phyloP scores from a whole-genome alignment of 169 alveolate genomes.

The Cryptosporidium muris region DNA sequence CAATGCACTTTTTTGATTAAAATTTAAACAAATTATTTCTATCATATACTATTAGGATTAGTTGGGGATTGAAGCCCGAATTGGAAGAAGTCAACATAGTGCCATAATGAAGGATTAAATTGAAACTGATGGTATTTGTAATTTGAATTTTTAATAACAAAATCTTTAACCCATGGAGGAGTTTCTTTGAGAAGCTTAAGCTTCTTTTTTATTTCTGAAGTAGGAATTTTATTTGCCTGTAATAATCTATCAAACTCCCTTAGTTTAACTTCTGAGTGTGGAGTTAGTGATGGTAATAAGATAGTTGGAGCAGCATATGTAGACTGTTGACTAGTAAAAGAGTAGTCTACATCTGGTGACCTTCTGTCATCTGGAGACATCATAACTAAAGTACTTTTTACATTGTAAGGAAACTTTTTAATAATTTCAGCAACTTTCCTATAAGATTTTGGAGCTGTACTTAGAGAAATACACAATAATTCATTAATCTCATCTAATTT shows the following conservation, averaged over 20 bases:
- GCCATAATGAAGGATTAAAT: conserved; percentile 3
- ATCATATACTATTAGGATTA: conserved; percentile 10
- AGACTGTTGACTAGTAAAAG: conserved; percentile 14
- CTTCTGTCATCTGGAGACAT: conserved; percentile 20
- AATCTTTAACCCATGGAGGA: conserved; percentile 58
- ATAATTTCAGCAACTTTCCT: conserved; percentile 20
- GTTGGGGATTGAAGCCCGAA: conserved; percentile 12
- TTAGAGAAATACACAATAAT: conserved; percentile 15
- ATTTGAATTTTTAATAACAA: conserved; percentile 35
- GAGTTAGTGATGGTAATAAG: conserved; percentile 31
- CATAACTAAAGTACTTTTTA: conserved; percentile 22
- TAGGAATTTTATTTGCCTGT: conserved; percentile 7
- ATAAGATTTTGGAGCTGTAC: conserved; percentile 19
- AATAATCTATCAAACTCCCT: conserved; percentile 2
- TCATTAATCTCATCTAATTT: not conserved
- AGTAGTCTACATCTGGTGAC: conserved; percentile 31
- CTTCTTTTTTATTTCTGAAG: conserved; percentile 14
- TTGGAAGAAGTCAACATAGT: conserved; percentile 45
- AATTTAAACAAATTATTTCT: not conserved
- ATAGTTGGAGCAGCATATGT: conserved; percentile 34
- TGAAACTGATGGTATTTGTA: conserved; percentile 47
- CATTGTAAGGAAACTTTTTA: conserved; percentile 26
- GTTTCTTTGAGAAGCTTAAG: conserved; percentile 32
- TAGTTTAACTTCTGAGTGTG: not conserved
- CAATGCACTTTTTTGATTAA: too few species aligned